Conservation (phyloP, 805 yeast species). For the Lipomyces sp. region DNA sequence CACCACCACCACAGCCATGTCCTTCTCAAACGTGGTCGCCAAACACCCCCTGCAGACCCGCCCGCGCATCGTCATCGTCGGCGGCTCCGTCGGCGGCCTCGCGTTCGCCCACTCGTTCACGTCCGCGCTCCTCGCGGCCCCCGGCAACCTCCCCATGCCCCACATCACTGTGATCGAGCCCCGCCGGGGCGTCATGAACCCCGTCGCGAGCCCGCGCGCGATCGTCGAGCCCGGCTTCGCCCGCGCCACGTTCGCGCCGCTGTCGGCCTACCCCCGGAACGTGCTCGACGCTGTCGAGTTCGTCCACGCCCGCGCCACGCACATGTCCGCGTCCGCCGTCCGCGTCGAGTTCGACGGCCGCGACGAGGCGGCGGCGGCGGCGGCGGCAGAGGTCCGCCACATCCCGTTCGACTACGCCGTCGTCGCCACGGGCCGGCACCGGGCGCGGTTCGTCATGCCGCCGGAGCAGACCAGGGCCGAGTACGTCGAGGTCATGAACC, state of each 20-base stretch:
- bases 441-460: conserved; percentile 1
- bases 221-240: conserved; percentile 11
- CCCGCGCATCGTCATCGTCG: conserved; percentile 15
- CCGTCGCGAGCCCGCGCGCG: conserved; percentile 10
- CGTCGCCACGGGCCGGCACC: conserved; percentile 15
- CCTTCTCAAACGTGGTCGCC: too few species aligned
- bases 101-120: conserved; percentile 4
- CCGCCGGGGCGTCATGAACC: conserved; percentile 16
- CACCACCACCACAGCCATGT: too few species aligned
- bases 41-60: too few species aligned
- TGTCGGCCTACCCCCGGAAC: conserved; percentile 2
- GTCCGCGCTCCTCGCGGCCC: background rate
- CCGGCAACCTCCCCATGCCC: conserved; percentile 11
- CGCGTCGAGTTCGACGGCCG: conserved; percentile 1
- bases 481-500: conserved; percentile 3
- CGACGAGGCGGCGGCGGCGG: too few species aligned
- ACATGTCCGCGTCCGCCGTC: conserved; percentile 2
- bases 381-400: background rate
- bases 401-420: conserved; percentile 12
- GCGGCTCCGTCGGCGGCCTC: conserved; percentile 22
- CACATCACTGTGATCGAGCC: conserved; percentile 16
- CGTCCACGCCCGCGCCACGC: conserved; percentile 4
- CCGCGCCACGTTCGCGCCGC: conserved; percentile 7
- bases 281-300: conserved; percentile 16
- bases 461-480: conserved; percentile 9